These are phyloP conservation scores for Mucor circinelloides DNA, from an alignment of 371 early-diverging fungal species.

Conservation along the genomic window DNA sequence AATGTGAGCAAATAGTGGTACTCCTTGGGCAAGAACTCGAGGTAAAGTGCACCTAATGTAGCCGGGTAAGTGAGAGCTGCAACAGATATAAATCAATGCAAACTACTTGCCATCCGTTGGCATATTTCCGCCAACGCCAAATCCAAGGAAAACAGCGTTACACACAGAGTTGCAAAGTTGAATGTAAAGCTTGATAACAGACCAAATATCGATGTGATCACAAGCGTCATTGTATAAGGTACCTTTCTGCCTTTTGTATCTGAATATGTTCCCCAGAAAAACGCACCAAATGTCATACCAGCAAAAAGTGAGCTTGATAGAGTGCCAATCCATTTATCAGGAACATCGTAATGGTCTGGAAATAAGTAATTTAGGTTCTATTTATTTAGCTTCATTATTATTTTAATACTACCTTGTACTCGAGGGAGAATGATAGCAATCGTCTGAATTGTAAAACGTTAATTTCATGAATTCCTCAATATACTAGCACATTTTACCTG, in stretches of 20 bases:
- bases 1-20: conserved; percentile 81
- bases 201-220: conserved; percentile 75
- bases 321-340: conserved; percentile 62
- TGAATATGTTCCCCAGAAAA: conserved; percentile 80
- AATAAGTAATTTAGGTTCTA: neutral
- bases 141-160: conserved; percentile 72
- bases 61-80: neutral
- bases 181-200: conserved; percentile 69
- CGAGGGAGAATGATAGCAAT: conserved; percentile 66
- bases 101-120: conserved; percentile 71
- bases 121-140: conserved; percentile 90
- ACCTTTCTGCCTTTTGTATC: conserved; percentile 78
- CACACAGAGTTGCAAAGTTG: conserved; percentile 64
- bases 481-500: conserved; percentile 45
- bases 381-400: neutral
- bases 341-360: conserved; percentile 60
- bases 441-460: conserved; percentile 46
- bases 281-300: conserved; percentile 84
- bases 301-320: conserved; percentile 71
- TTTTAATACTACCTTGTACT: conserved; percentile 42
- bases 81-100: neutral
- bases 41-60: conserved; percentile 67
- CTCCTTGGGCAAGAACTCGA: conserved; percentile 81
- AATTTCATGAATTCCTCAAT: neutral
- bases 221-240: conserved; percentile 81